These are phyloP conservation scores for Cercospora canescens DNA, from an alignment of 2,329 filamentous ascomycete genomes.

Conservation along the genomic window DNA sequence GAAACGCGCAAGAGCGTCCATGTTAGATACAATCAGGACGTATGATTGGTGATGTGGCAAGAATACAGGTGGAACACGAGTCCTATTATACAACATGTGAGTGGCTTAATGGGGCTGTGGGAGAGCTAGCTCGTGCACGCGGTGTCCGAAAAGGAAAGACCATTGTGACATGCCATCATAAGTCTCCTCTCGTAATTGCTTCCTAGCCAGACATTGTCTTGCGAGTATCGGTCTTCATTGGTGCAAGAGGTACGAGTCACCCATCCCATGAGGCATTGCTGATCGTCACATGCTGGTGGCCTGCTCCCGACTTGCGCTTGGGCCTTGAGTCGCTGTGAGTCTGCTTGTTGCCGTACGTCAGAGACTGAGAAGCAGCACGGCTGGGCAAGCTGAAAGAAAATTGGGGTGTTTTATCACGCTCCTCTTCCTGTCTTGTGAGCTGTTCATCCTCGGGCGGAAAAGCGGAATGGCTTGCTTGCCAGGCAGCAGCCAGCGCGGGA, in stretches of 20 bases:
- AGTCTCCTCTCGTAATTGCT: not conserved
- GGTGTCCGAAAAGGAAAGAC: not conserved
- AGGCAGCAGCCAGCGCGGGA: not conserved
- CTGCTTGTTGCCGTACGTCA: not conserved
- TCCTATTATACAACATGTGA: not conserved
- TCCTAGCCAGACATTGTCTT: not conserved
- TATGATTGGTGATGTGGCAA: not conserved
- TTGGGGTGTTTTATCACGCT: not conserved
- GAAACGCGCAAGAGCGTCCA: conserved; percentile 1
- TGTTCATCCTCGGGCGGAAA: not conserved
- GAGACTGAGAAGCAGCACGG: no score
- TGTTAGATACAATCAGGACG: not conserved
- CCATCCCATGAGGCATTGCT: not conserved
- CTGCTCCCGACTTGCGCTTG: not conserved
- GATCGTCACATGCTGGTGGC: not conserved
- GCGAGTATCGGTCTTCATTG: not conserved
- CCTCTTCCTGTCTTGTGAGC: not conserved
- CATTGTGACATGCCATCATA: not conserved
- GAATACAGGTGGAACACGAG: not conserved
- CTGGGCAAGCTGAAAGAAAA: no score
- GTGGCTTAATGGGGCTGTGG: not conserved
- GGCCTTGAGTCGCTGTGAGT: not conserved
- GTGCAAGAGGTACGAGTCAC: not conserved
- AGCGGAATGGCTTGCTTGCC: not conserved
- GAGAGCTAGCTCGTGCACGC: not conserved